Percentiles rank a stretch among this genome's conserved stretches.
Conservation (phyloP, 2,329 filamentous ascomycete genomes). For the Colletotrichum eremochloae region DNA sequence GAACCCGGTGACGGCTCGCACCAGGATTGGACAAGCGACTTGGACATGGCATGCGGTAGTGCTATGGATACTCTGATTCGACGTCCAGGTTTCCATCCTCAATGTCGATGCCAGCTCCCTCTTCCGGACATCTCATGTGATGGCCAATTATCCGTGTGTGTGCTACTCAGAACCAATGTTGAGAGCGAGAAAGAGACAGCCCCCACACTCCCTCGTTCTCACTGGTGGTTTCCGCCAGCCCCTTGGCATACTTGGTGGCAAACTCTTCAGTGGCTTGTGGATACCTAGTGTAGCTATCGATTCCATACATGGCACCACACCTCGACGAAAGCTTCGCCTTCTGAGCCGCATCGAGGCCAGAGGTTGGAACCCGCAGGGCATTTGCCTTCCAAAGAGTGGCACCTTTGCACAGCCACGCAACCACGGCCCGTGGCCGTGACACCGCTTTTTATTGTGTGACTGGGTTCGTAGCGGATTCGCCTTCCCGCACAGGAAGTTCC, state of each 20-base stretch:
- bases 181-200: not conserved
- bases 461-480: constrained; percentile 28
- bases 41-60: constrained; percentile 15
- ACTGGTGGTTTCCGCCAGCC: constrained; percentile 1
- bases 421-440: constrained; percentile 29
- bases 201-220: constrained; percentile 2
- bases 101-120: constrained; percentile 16
- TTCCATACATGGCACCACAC: not conserved
- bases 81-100: constrained; percentile 19
- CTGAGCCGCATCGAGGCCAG: not conserved
- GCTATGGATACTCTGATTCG: not conserved
- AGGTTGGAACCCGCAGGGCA: not conserved
- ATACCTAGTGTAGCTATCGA: not conserved
- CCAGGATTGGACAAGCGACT: not conserved
- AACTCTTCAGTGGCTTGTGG: constrained; percentile 1
- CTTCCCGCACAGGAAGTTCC: constrained; percentile 17
- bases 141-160: not conserved
- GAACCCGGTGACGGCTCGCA: constrained; percentile 11
- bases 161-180: constrained; percentile 11
- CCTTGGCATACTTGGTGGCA: constrained; percentile 12
- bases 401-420: constrained; percentile 31
- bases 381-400: constrained; percentile 3
- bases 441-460: not conserved
- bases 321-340: constrained; percentile 30
- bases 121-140: constrained; percentile 25